Conservation (phyloP, 441 rosid species). For the Rhodomyrtus psidioides region DNA sequence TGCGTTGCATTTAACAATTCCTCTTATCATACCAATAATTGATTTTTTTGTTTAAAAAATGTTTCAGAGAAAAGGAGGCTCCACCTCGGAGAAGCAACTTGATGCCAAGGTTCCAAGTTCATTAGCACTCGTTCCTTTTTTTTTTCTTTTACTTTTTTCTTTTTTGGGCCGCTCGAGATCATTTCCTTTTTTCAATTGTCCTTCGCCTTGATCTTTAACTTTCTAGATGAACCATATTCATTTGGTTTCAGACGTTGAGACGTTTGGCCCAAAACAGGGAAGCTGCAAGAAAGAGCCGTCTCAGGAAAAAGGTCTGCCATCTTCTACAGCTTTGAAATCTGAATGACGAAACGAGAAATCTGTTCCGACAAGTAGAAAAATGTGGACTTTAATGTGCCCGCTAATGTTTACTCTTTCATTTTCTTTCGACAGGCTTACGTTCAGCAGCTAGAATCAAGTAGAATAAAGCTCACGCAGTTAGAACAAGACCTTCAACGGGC, state of each 20-base stretch:
- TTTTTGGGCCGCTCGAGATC: background rate
- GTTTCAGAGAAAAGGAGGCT: slow-evolving; percentile 66
- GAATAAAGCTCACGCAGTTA: slow-evolving; percentile 54
- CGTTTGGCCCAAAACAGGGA: slow-evolving; percentile 81
- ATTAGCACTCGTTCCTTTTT: background rate
- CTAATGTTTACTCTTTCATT: background rate
- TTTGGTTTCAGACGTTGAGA: slow-evolving; percentile 50
- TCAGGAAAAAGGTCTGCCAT: slow-evolving; percentile 51
- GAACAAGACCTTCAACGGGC: slow-evolving; percentile 77
- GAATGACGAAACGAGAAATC: background rate
- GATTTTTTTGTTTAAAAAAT: background rate
- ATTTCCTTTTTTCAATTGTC: background rate
- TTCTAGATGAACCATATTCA: background rate
- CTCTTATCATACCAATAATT: background rate
- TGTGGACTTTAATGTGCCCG: background rate
- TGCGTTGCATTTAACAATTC: background rate
- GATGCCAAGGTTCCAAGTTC: slow-evolving; percentile 73
- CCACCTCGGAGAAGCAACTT: slow-evolving; percentile 71
- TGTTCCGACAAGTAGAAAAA: background rate
- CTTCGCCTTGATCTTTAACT: background rate
- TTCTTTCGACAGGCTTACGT: slow-evolving; percentile 49
- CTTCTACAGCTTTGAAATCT: background rate
- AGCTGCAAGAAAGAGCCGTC: slow-evolving; percentile 79
- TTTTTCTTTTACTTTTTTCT: background rate
- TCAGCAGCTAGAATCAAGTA: slow-evolving; percentile 66